Evolutionary conservation across 1,284 basidiomycete genomes (phyloP), one percentile per base, ranked within the genome.

Genomic region (Cryptococcus sp.): DNA sequence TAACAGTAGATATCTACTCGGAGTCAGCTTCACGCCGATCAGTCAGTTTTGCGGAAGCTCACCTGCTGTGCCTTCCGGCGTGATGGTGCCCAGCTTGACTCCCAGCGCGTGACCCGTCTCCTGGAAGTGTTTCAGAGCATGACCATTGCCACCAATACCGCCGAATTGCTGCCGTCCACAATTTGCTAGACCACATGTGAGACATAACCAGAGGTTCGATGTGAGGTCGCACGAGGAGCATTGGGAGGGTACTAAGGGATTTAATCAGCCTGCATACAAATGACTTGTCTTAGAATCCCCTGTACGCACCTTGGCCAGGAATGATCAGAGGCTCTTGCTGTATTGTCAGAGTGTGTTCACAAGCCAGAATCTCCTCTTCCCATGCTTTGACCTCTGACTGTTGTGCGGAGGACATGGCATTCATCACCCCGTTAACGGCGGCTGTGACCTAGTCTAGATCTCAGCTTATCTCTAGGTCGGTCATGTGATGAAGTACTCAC

Each of bases 1-100:
- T 99, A 99, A 74, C 95, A 99, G 78, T 95, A 95, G 48, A 98
- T 86, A 71, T 98, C 95, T 92, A 49, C 11, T 6, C 41, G 20
- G n/a, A 57, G n/a, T 45, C n/a, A 45, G 42, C 42, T 45, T 19
- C n/a, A 45, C 2, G 42, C 11, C 11, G 8, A 5, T n/a, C 2
- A 44, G 8, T 13, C 23, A n/a, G 44, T n/a, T n/a, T n/a, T 16
- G 23, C 25, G 3, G 19, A 13, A 53, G 17, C 82, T 46, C 58
- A 91, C 91, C 91, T 59, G 91, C 95, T 6, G 81, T 85, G 3
- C 95, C 95, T 73, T 99, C 94, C 0, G 95, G 89, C 0, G 94
- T 96, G 69, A 99, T 97, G 0, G 95, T 99, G 2, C 95, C 95
- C 3, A 98, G 83, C 76, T 99, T 99, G 50, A 98, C 94, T 56